Evolutionary conservation across 495 filamentous ascomycete species (phyloP), one percentile per base, ranked within the genome.

Genomic region (Ramalina intermedia): DNA sequence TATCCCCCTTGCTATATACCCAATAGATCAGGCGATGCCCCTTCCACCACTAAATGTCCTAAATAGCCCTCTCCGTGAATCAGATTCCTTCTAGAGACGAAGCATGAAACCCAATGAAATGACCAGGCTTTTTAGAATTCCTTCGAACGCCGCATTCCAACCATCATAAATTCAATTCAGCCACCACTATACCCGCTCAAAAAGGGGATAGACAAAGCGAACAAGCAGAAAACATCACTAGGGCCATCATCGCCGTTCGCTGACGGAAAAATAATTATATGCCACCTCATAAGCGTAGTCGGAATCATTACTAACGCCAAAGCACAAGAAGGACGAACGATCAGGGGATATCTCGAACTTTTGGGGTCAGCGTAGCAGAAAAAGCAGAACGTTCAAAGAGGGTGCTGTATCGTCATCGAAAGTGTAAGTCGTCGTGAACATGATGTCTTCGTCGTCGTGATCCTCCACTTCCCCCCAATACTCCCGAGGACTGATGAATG

Each of bases 321-420:
- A 33, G 29, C 12, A 33, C 6, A 33, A 11, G 23, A 9, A 47
- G 13, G 33, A n/a, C 37, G 17, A 47, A 39, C 33, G n/a, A 24
- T 21, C 37, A 11, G 46, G 33, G 35, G 16, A 47, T 47, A 47
- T 47, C 46, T 47, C 39, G 33, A 37, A 47, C 46, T 47, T 47
- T 47, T 47, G 23, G 23, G 23, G 12, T 20, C 17, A 47, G 39
- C 16, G 24, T 8, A 23, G 39, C 23, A 24, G 5, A 17, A 24
- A 13, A 24, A 23, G 27, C 14, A 38, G 23, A 36, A 24, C 1
- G 37, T 33, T 47, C 16, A 6, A 6, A 39, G 33, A 42, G 20
- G 6, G 20, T 11, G 20, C 16, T 12, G 1, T 18, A 3, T 17
- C 20, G 29, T 33, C 29, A 29, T 11, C 41, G 8, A 33, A 38